These are phyloP conservation scores for Oidiodendron maius DNA, from an alignment of 495 filamentous ascomycete genomes.

Conservation along the genomic window DNA sequence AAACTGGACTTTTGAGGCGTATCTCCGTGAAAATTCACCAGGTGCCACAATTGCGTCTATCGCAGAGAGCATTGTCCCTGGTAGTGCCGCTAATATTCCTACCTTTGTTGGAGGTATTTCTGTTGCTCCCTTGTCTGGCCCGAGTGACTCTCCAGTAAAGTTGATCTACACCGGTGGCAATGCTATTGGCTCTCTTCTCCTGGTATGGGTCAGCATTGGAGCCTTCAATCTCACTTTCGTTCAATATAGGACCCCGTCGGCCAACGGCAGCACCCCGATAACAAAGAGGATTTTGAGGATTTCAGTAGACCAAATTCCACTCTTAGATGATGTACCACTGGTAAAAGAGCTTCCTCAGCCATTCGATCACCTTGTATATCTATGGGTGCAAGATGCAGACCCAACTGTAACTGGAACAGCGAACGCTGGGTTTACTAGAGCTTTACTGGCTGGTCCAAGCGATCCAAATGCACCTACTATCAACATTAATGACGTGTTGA, in stretches of 20 bases:
- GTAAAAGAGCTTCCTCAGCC: not conserved
- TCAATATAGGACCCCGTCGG: not conserved
- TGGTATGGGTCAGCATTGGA: constrained; percentile 2
- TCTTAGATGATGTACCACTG: constrained; percentile 1
- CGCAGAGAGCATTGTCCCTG: not conserved
- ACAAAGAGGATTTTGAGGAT: constrained; percentile 1
- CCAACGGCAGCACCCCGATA: not conserved
- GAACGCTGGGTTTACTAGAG: too few relatives aligned
- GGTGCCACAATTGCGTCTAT: not conserved
- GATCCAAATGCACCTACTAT: too few relatives aligned
- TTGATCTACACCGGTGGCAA: not conserved
- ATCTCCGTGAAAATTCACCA: too few relatives aligned
- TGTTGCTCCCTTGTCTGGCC: not conserved
- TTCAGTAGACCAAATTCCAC: constrained; percentile 1
- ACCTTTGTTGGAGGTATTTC: constrained; percentile 1
- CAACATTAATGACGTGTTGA: too few relatives aligned
- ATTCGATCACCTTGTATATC: too few relatives aligned
- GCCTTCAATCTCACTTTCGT: constrained; percentile 6
- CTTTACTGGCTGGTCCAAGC: too few relatives aligned
- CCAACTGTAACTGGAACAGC: too few relatives aligned
- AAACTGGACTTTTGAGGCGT: too few relatives aligned
- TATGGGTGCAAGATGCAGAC: too few relatives aligned
- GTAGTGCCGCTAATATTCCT: not conserved
- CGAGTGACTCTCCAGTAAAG: not conserved
- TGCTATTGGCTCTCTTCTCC: not conserved